phyloP scores from a whole-genome alignment of 1,139 yeast genomes.

The Candida sp. region DNA sequence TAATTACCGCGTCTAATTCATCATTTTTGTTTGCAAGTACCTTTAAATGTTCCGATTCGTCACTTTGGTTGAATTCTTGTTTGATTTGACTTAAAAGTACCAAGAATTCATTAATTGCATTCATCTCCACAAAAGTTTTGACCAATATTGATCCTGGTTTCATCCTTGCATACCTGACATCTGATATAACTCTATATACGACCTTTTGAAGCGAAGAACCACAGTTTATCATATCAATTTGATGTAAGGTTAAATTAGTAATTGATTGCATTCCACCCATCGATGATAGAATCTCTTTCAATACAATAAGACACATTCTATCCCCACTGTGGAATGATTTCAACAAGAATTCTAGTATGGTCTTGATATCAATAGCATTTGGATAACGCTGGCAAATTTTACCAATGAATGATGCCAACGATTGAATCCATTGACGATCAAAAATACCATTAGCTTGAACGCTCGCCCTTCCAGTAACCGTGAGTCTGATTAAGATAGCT shows the following conservation, averaged over 20 bases:
- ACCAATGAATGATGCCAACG: constrained; percentile 65
- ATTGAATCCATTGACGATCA: constrained; percentile 84
- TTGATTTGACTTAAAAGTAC: constrained; percentile 57
- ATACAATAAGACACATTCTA: constrained; percentile 60
- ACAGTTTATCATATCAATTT: constrained; percentile 65
- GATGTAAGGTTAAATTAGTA: constrained; percentile 61
- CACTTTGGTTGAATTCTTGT: constrained; percentile 37
- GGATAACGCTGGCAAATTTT: constrained; percentile 55
- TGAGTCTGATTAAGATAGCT: constrained; percentile 69
- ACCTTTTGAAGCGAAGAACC: constrained; percentile 55
- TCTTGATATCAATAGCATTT: constrained; percentile 46
- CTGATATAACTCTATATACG: constrained; percentile 65
- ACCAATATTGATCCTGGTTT: constrained; percentile 56
- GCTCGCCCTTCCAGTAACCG: constrained; percentile 60
- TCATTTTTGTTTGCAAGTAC: constrained; percentile 71
- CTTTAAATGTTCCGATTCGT: constrained; percentile 57
- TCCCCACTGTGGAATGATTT: constrained; percentile 66
- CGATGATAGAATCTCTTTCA: constrained; percentile 64
- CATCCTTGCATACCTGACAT: constrained; percentile 41
- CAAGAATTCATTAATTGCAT: constrained; percentile 59
- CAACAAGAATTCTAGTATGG: constrained; percentile 57
- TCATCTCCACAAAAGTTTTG: constrained; percentile 40
- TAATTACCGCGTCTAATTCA: constrained; percentile 63
- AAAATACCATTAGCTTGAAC: constrained; percentile 79
- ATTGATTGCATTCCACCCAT: constrained; percentile 84